phyloP scores from a whole-genome alignment of 116 monocot genomes.

The Phalaenopsis hybrid region DNA sequence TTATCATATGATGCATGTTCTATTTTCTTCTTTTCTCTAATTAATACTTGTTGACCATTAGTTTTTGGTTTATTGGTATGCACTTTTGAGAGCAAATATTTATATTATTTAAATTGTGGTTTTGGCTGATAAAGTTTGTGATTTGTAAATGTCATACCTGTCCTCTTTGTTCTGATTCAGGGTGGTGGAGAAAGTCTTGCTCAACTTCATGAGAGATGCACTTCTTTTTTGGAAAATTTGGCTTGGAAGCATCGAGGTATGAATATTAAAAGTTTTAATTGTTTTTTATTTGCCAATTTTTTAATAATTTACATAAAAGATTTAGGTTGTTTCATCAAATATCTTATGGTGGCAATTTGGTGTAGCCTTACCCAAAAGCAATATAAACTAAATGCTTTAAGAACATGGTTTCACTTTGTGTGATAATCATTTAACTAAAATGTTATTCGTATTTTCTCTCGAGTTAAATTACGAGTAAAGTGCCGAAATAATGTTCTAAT shows the following conservation, averaged over 20 bases:
- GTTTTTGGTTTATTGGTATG: not conserved
- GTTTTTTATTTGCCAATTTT: not conserved
- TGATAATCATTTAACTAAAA: too few relatives aligned
- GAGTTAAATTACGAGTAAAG: too few relatives aligned
- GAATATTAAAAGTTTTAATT: not conserved
- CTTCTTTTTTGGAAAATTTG: constrained; percentile 62
- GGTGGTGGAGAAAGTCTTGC: constrained; percentile 95
- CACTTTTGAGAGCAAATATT: not conserved
- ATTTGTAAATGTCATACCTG: not conserved
- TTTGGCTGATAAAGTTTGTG: constrained; percentile 2
- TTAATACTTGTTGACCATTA: not conserved
- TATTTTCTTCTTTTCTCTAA: not conserved
- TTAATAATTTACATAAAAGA: not conserved
- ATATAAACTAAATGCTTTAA: not conserved
- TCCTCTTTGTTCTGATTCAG: constrained; percentile 25
- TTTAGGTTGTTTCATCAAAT: not conserved
- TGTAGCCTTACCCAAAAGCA: not conserved
- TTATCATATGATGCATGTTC: not conserved
- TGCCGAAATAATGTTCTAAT: too few relatives aligned
- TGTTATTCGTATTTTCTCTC: too few relatives aligned
- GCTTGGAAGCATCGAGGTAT: constrained; percentile 79
- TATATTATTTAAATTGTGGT: not conserved
- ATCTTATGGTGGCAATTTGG: not conserved
- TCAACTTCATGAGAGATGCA: constrained; percentile 70
- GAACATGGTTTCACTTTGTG: not conserved